phyloP scores from a whole-genome alignment of 2,329 filamentous ascomycete genomes.

The Elsinoe perseae region DNA sequence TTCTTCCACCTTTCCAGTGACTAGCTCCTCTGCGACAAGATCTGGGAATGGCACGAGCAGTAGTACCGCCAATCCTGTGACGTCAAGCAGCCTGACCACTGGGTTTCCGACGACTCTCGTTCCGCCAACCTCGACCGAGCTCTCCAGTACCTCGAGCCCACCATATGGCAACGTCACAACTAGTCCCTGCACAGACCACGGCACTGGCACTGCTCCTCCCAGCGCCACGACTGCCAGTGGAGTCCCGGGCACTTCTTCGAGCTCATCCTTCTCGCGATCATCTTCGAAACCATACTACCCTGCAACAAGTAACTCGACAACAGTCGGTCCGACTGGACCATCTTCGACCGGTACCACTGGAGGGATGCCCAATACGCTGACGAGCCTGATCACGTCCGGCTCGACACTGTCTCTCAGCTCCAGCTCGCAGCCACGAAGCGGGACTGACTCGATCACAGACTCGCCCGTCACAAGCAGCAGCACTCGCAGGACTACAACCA shows the following conservation, averaged over 20 bases:
- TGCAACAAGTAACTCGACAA: not conserved
- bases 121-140: not conserved
- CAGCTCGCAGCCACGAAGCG: not conserved
- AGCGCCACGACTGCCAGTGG: slow-evolving; percentile 4
- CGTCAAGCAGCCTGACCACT: not conserved
- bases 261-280: not conserved
- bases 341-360: slow-evolving; percentile 11
- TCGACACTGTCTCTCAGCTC: not conserved
- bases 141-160: not conserved
- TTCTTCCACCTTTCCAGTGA: not conserved
- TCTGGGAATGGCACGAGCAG: slow-evolving; percentile 5
- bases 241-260: slow-evolving; percentile 4
- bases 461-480: slow-evolving; percentile 13
- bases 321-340: not conserved
- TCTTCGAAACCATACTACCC: slow-evolving; percentile 1
- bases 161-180: slow-evolving; percentile 3
- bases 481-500: not conserved
- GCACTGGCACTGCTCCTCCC: slow-evolving; percentile 5
- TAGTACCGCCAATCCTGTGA: not conserved
- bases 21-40: slow-evolving; percentile 7
- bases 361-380: slow-evolving; percentile 13
- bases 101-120: not conserved
- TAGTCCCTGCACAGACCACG: not conserved
- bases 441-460: slow-evolving; percentile 13
- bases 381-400: slow-evolving; percentile 14